These are phyloP conservation scores for Xylogone sp. DNA, from an alignment of 2,329 filamentous ascomycete species.

Conservation along the genomic window DNA sequence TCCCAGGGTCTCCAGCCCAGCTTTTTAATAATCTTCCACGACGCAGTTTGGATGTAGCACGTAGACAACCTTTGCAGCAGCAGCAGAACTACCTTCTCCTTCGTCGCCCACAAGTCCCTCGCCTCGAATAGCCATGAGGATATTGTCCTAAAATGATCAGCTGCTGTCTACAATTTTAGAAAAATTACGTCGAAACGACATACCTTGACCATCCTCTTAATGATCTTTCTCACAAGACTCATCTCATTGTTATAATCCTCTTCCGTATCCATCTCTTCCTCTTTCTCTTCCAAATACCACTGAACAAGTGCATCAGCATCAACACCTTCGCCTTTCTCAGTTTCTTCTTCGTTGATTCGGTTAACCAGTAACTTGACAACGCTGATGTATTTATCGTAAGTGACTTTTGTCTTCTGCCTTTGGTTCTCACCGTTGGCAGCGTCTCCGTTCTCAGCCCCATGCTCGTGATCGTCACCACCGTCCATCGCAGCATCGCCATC, in stretches of 20 bases:
- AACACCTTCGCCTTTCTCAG: conserved; percentile 72
- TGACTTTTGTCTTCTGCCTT: conserved; percentile 74
- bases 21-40: conserved; percentile 50
- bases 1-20: neutral
- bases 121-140: conserved; percentile 75
- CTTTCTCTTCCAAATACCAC: conserved; percentile 92
- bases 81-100: conserved; percentile 40
- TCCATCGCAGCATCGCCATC: conserved; percentile 51
- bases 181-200: conserved; percentile 26
- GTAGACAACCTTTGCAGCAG: conserved; percentile 61
- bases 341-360: conserved; percentile 79
- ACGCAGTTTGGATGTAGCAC: conserved; percentile 93
- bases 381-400: conserved; percentile 89
- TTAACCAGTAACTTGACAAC: conserved; percentile 85
- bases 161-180: conserved; percentile 17
- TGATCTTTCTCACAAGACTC: conserved; percentile 72
- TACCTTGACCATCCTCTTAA: conserved; percentile 96
- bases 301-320: conserved; percentile 76
- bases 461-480: conserved; percentile 40
- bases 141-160: conserved; percentile 70
- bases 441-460: conserved; percentile 36
- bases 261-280: conserved; percentile 74
- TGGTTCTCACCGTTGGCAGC: conserved; percentile 13
- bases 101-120: conserved; percentile 49
- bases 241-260: conserved; percentile 78